phyloP scores from a whole-genome alignment of 768 basidiomycete species.

The Scleroderma citrinum region DNA sequence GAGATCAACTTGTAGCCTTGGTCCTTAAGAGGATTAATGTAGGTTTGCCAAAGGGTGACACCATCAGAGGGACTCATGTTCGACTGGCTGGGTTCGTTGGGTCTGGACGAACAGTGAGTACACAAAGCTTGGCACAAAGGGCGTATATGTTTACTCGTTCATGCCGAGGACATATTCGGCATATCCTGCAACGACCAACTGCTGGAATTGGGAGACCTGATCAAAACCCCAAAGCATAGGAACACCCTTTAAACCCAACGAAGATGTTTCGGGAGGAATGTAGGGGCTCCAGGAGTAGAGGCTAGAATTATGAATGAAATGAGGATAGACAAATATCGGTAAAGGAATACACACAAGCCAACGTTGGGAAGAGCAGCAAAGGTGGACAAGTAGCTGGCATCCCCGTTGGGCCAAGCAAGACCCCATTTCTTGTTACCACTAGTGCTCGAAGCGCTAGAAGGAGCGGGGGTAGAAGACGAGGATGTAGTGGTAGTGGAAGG shows the following conservation, averaged over 20 bases:
- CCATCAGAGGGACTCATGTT: slow-evolving; percentile 49
- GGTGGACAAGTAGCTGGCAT: slow-evolving; percentile 38
- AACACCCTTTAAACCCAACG: slow-evolving; percentile 39
- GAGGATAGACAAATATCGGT: background rate
- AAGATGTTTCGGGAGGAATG: slow-evolving; percentile 30
- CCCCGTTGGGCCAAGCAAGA: slow-evolving; percentile 57
- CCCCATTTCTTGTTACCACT: slow-evolving; percentile 44
- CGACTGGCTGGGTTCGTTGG: slow-evolving; percentile 58
- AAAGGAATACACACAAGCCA: slow-evolving; percentile 31
- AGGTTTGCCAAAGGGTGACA: slow-evolving; percentile 49
- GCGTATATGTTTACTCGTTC: slow-evolving; percentile 67
- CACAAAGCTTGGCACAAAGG: background rate
- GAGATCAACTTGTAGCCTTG: slow-evolving; percentile 54
- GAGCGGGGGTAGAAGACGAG: slow-evolving; percentile 2
- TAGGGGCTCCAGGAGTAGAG: slow-evolving; percentile 63
- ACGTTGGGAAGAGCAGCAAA: slow-evolving; percentile 42
- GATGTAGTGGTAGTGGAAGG: slow-evolving; percentile 16
- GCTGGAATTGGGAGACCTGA: slow-evolving; percentile 40
- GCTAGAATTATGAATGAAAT: slow-evolving; percentile 17
- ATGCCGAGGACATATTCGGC: slow-evolving; percentile 47
- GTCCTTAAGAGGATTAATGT: slow-evolving; percentile 52
- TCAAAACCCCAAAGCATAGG: slow-evolving; percentile 68
- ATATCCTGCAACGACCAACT: slow-evolving; percentile 42
- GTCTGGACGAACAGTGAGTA: slow-evolving; percentile 38
- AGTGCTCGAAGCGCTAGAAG: no score